Evolutionary conservation across 331 rosid species (phyloP).

Genomic region (Quercus phellos): DNA sequence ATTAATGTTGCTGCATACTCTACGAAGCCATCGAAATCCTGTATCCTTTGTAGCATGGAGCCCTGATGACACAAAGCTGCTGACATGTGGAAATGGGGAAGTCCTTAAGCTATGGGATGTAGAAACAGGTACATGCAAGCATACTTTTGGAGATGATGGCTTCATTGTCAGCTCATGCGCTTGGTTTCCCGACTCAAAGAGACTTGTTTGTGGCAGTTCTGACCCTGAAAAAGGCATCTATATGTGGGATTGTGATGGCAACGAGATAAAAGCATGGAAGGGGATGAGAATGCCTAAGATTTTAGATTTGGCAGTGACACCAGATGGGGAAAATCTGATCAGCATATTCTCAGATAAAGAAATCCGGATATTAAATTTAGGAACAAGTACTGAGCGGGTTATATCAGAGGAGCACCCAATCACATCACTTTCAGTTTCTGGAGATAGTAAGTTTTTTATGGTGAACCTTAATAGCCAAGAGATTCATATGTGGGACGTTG

Average conservation of each 20-base stretch:
- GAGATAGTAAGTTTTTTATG: conserved; percentile 66
- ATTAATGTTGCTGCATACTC: conserved; percentile 51
- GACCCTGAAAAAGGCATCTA: conserved; percentile 72
- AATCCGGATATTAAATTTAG: conserved; percentile 52
- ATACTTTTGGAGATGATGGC: conserved; percentile 66
- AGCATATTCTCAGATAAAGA: conserved; percentile 66
- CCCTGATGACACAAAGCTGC: conserved; percentile 76
- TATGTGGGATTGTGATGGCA: conserved; percentile 80
- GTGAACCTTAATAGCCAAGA: conserved; percentile 80
- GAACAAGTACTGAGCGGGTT: conserved; percentile 54
- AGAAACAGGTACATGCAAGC: conserved; percentile 78
- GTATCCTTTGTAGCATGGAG: conserved; percentile 92
- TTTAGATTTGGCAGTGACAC: conserved; percentile 73
- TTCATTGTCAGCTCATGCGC: conserved; percentile 84
- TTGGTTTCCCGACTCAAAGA: conserved; percentile 85
- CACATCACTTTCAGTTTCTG: conserved; percentile 70
- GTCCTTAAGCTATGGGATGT: conserved; percentile 88
- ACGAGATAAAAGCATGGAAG: conserved; percentile 74
- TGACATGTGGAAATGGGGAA: conserved; percentile 75
- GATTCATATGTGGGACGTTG: conserved; percentile 93
- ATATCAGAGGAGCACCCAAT: conserved; percentile 58
- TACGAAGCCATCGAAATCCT: conserved; percentile 57
- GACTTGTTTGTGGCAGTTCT: conserved; percentile 78
- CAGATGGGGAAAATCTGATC: conserved; percentile 71
- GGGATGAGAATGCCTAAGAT: conserved; percentile 82